Base-by-base conservation (phyloP, 768 basidiomycete genomes). In the Leccinellum rugosiceps region DNA sequence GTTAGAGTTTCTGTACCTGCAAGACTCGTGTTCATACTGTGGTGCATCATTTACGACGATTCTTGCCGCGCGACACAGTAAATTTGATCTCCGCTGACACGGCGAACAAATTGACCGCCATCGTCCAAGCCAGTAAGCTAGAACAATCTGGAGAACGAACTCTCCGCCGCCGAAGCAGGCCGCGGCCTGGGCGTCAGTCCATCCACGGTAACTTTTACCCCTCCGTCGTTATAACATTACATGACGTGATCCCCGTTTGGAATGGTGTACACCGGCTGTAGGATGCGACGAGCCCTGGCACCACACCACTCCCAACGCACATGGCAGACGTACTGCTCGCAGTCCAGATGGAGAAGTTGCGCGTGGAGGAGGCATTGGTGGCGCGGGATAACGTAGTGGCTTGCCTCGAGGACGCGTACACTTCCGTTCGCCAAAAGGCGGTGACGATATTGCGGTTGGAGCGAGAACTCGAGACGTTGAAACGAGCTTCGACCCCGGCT, bases 301-400 rank as follows among this genome's bases (percentile, higher is more conserved):
- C 17, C 35, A n/a, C 35, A 9, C 41, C n/a, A 19, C 41, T 41
- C 10, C 11, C 41, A 43, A 14, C 53, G 6, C 50, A 58, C 8
- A 34, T 58, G 32, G 80, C 77, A 3, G 83, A 84, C 59, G 75
- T 83, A 66, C 78, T 83, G 11, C 70, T 86, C 26, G 80, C 83
- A 56, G 72, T 84, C 19, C 78, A 83, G 58, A 70, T 79, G 32
- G 84, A 86, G 60, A 77, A 75, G 41, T 55, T 79, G 50, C 78
- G 79, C 49, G 79, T 84, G 1, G 69, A 68, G 21, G 86, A 89
- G 63, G 85, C 84, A 2, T 68, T 85, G 52, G 74, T 72, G 26
- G 88, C 87, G 30, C 82, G 88, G 41, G 88, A 90, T 64, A 79
- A 77, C 30, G 81, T 79, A 15, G 80, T 87, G 2, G 71, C 79